These are phyloP conservation scores for Trypanosoma melophagium DNA, from an alignment of 208 protist genomes.

Conservation along the genomic window DNA sequence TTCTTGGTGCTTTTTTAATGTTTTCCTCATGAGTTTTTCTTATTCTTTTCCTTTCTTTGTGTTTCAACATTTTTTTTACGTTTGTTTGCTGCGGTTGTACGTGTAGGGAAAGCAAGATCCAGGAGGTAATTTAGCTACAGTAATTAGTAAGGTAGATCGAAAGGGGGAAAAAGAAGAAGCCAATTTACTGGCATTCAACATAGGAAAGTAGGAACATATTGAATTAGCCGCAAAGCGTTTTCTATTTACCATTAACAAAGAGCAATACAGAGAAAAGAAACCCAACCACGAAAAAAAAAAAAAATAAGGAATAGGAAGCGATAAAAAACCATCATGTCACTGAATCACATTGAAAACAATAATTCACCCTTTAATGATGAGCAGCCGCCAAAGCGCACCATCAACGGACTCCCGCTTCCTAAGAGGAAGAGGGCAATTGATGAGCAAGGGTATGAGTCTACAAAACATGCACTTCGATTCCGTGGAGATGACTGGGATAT, in stretches of 20 bases:
- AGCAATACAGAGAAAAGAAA: too few species aligned
- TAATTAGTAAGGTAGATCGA: too few species aligned
- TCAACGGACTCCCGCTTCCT: constrained; percentile 67
- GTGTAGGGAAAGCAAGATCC: too few species aligned
- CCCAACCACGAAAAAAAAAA: too few species aligned
- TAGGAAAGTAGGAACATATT: too few species aligned
- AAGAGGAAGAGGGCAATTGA: constrained; percentile 58
- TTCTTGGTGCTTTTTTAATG: not conserved
- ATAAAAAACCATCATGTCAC: too few species aligned
- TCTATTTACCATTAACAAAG: too few species aligned
- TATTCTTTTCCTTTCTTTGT: constrained; percentile 3
- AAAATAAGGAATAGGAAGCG: too few species aligned
- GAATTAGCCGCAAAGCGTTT: too few species aligned
- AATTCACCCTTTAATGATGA: not conserved
- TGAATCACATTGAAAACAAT: constrained; percentile 6
- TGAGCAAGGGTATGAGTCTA: constrained; percentile 59
- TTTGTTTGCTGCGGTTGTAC: too few species aligned
- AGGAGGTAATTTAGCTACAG: not conserved
- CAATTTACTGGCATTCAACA: too few species aligned
- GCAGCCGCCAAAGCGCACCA: constrained; percentile 34
- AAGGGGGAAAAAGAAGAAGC: too few species aligned
- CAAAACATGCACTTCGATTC: constrained; percentile 64
- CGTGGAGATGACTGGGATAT: constrained; percentile 72
- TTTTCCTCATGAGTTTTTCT: not conserved
- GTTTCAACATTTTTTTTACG: not conserved